Evolutionary conservation across 176 grass and related monocot genomes (phyloP).

Genomic region (barley (Hordeum vulgare)): DNA sequence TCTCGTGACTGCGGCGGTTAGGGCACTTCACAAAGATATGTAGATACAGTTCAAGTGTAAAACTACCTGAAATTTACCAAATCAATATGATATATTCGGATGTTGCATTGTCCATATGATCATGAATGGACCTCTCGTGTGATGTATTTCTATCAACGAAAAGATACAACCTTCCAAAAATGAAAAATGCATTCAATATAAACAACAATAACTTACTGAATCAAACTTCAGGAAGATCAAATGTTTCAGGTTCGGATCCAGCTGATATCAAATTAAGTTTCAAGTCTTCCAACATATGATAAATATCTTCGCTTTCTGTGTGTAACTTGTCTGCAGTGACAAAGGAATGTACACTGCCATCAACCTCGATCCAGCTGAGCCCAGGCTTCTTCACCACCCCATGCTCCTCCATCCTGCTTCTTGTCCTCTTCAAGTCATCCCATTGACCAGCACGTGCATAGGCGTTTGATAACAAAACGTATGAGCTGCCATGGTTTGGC

Average conservation of each 20-base stretch:
- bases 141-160: not conserved
- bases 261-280: constrained; percentile 32
- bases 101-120: not conserved
- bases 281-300: constrained; percentile 41
- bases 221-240: constrained; percentile 10
- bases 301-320: constrained; percentile 19
- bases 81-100: not conserved
- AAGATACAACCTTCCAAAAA: not conserved
- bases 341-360: constrained; percentile 45
- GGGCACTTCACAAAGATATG: not conserved
- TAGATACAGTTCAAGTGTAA: constrained; percentile 20
- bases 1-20: too few relatives aligned
- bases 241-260: constrained; percentile 21
- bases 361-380: constrained; percentile 48
- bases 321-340: constrained; percentile 38
- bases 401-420: constrained; percentile 32
- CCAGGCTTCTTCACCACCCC: constrained; percentile 36
- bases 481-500: constrained; percentile 38
- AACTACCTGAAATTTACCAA: not conserved
- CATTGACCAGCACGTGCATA: constrained; percentile 42
- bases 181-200: not conserved
- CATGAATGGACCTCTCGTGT: not conserved
- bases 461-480: constrained; percentile 40
- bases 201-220: not conserved
- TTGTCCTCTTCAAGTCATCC: constrained; percentile 40